Evolutionary conservation across 495 filamentous ascomycete genomes (phyloP).

Genomic region (Staphylotrichum longicolle): DNA sequence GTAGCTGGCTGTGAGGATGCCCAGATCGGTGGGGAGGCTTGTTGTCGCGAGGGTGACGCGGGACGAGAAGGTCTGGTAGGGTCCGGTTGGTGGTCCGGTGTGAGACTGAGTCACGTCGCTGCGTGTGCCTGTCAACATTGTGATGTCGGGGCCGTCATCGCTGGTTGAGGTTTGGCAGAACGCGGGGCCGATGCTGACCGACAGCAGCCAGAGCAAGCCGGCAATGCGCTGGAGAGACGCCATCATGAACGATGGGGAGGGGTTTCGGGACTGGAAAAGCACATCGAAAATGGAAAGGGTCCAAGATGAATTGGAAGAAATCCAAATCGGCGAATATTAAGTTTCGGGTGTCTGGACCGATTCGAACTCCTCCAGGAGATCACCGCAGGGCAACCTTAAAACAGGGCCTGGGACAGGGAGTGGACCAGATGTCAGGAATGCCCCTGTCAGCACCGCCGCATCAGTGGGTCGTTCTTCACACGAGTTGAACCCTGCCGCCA

Average conservation of each 20-base stretch:
- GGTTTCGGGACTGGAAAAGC: neutral
- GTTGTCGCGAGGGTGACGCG: conserved; percentile 39
- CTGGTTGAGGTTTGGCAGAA: conserved; percentile 11
- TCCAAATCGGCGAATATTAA: neutral
- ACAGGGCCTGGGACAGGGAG: conserved; percentile 6
- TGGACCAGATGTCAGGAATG: neutral
- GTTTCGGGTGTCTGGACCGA: no score
- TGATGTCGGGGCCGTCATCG: conserved; percentile 27
- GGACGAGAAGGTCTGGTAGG: conserved; percentile 40
- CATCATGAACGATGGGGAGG: conserved; percentile 17
- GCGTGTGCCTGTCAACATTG: conserved; percentile 41
- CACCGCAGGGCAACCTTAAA: conserved; percentile 6
- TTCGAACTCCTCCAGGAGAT: no score
- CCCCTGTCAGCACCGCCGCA: conserved; percentile 22
- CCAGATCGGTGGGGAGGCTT: conserved; percentile 21
- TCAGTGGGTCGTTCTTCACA: conserved; percentile 4
- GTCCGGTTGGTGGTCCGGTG: conserved; percentile 32
- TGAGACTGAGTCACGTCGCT: conserved; percentile 22
- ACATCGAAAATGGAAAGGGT: conserved; percentile 9
- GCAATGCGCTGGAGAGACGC: conserved; percentile 18
- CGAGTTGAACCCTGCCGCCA: conserved; percentile 11
- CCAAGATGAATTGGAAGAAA: neutral
- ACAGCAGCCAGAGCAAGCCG: conserved; percentile 21
- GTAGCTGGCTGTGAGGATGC: conserved; percentile 39
- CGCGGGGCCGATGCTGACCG: conserved; percentile 14